Percentiles rank a stretch among this genome's conserved stretches.
Evolutionary conservation across 176 grass and related monocot species (phyloP).

Genomic region (Avena atlantica): DNA sequence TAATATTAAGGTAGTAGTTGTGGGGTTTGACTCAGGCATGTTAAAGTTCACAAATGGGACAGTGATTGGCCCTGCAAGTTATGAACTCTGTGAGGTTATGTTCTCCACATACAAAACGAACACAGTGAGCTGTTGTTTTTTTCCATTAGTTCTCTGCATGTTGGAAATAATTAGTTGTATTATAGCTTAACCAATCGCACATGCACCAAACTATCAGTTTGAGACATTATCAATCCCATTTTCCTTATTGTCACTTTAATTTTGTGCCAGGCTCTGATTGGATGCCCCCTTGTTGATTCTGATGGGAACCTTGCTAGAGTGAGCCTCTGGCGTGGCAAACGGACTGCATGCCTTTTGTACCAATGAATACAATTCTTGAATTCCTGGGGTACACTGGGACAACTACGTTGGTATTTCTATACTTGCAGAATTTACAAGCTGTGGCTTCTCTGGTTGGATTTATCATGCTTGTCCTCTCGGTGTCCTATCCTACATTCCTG

Average conservation of each 20-base stretch:
- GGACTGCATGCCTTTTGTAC: neutral
- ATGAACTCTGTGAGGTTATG: neutral
- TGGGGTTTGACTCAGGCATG: neutral
- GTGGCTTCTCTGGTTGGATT: neutral
- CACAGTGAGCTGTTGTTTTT: neutral
- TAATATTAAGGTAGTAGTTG: slow-evolving; percentile 2
- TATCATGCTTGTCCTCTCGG: neutral
- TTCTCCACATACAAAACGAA: neutral
- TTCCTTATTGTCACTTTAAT: neutral
- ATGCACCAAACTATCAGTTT: too few species aligned
- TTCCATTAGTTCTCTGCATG: neutral
- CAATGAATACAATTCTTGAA: slow-evolving; percentile 13
- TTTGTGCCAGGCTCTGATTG: slow-evolving; percentile 12
- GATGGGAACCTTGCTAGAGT: slow-evolving; percentile 20
- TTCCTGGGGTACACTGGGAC: neutral
- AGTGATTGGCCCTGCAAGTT: neutral
- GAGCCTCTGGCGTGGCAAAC: neutral
- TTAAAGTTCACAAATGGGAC: neutral
- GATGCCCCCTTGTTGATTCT: slow-evolving; percentile 1
- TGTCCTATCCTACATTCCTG: neutral
- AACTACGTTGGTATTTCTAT: neutral
- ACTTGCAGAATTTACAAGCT: neutral
- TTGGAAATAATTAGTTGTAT: neutral
- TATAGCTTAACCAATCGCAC: neutral
- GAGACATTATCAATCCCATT: too few species aligned